phyloP scores from a whole-genome alignment of 2,329 filamentous ascomycete genomes.

The Paraphoma chrysanthemicola region DNA sequence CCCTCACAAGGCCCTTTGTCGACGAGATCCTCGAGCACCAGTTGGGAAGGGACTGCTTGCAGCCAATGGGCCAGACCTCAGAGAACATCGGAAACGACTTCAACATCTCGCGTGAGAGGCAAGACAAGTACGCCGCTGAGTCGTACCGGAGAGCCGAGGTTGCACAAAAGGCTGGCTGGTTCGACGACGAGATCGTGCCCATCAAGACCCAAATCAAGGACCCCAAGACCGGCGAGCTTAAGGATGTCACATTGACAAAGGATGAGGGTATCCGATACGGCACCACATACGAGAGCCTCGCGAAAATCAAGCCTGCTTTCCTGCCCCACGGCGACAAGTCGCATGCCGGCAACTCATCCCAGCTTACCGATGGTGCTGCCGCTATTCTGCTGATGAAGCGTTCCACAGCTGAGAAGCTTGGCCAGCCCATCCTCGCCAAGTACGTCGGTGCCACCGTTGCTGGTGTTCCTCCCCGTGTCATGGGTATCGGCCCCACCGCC shows the following conservation, averaged over 20 bases:
- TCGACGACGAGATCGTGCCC: conserved; percentile 92
- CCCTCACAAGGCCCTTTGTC: conserved; percentile 76
- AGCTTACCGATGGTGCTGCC: conserved; percentile 93
- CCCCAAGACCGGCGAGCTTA: conserved; percentile 78
- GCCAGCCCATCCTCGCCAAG: conserved; percentile 92
- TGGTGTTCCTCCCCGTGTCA: conserved; percentile 89
- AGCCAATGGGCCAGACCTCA: conserved; percentile 97
- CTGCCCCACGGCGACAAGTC: conserved; percentile 85
- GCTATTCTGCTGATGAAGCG: conserved; percentile 94
- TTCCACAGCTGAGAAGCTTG: conserved; percentile 82
- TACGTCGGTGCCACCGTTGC: conserved; percentile 91
- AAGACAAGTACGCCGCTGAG: conserved; percentile 87
- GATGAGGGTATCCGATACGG: conserved; percentile 93
- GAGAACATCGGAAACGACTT: conserved; percentile 97
- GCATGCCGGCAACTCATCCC: conserved; percentile 92
- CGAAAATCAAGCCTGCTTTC: conserved; percentile 90
- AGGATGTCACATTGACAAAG: conserved; percentile 77
- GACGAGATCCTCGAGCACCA: conserved; percentile 75
- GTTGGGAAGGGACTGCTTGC: conserved; percentile 84
- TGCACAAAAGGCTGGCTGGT: conserved; percentile 89
- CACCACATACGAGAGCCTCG: conserved; percentile 81
- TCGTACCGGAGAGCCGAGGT: conserved; percentile 86
- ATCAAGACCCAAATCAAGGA: conserved; percentile 84
- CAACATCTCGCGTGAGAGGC: conserved; percentile 76
- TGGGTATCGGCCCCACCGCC: conserved; percentile 86